These are phyloP conservation scores for Neofusicoccum umdonicola DNA, from an alignment of 2,329 filamentous ascomycete species.

Conservation along the genomic window DNA sequence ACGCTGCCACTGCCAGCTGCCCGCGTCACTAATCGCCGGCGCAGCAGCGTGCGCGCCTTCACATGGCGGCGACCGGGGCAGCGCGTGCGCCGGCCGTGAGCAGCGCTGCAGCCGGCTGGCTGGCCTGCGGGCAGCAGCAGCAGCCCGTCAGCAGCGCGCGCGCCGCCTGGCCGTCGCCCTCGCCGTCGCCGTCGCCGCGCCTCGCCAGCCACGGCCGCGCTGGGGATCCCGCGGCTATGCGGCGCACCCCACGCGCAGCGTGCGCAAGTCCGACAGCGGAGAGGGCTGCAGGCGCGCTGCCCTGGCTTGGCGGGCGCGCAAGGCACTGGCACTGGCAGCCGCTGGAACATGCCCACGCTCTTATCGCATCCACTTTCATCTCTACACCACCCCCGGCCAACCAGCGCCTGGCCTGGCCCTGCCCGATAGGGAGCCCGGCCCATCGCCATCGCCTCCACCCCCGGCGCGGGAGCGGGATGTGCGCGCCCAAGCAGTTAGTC, in stretches of 20 bases:
- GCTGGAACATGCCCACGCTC: conserved; percentile 8
- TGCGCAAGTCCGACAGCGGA: conserved; percentile 1
- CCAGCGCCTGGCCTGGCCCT: conserved; percentile 4
- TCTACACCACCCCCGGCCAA: conserved; percentile 4
- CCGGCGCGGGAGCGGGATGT: conserved; percentile 15
- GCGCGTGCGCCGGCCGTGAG: too few species aligned
- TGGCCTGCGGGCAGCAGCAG: too few species aligned
- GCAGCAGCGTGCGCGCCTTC: not conserved
- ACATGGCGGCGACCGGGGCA: too few species aligned
- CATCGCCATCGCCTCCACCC: conserved; percentile 6
- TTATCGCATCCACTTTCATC: conserved; percentile 14
- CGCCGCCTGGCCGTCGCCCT: not conserved
- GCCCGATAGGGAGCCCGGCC: conserved; percentile 10
- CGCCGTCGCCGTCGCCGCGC: not conserved
- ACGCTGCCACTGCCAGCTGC: not conserved
- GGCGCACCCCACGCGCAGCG: conserved; percentile 4
- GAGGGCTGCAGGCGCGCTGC: not conserved
- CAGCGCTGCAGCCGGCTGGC: too few species aligned
- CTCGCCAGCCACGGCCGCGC: not conserved
- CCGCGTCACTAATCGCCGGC: not conserved
- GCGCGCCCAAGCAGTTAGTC: not conserved
- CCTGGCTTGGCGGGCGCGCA: conserved; percentile 4
- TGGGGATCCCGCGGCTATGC: conserved; percentile 9
- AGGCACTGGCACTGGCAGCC: not conserved
- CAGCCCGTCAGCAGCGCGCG: too few species aligned